Evolutionary conservation across 495 filamentous ascomycete genomes (phyloP), one percentile per base, ranked within the genome.

Genomic region (Penicillium canescens): DNA sequence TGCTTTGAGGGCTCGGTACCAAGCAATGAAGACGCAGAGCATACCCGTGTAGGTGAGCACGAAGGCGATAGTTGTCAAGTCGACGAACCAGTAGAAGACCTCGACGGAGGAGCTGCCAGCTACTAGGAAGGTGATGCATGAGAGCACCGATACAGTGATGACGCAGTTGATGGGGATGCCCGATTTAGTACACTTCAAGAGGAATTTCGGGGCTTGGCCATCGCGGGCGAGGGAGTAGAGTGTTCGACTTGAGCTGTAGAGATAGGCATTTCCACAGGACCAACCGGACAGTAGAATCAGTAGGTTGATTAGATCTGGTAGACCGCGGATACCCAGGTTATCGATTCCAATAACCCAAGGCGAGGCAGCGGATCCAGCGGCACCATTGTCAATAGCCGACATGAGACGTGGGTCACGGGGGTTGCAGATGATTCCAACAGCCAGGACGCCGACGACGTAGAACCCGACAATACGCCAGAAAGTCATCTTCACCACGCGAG

Each of bases 391-490:
- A 7, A 78, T 72, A n/a, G 72, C 75, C 3, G 73, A 73, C 4
- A 90, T 76, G 4, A 92, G 80, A 14, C 68, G 61, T 0, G 54
- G 26, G 51, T 90, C 81, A 35, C 74, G 67, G 23, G 68, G 65
- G 18, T 70, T 69, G 52, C 80, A 73, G 28, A 80, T 69, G 16
- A 82, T 73, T 31, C 79, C 74, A 37, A 85, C 80, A 8, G 74
- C 75, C 9, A 85, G 69, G 12, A 77, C 75, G 4, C 78, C 79
- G 26, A 82, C 52, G 14, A 78, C 70, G 68, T 93, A 95, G 75
- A 96, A 94, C 67, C 92, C 81, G 40, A 86, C 67, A 61, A 96
- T 91, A 53, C 91, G 87, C 77, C 85, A 91, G 72, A 95, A 92
- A 31, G 88, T 88, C 66, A 89, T 84, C 50, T 85, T 87, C 13